Conservation (phyloP, 139 green algal species). For the Eudorina sp. region DNA sequence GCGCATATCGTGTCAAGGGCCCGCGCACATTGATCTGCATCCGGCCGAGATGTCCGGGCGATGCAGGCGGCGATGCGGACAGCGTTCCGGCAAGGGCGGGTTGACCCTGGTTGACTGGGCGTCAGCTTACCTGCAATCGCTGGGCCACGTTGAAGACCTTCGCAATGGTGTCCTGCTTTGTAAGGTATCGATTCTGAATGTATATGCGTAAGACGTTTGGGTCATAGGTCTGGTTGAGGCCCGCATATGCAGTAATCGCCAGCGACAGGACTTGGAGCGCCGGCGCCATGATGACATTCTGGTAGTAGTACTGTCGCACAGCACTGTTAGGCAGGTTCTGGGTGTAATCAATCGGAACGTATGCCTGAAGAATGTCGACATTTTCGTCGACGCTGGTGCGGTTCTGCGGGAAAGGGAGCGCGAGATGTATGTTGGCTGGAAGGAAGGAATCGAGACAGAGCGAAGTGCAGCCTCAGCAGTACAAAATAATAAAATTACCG, state of each 20-base stretch:
- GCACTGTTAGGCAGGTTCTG: not conserved
- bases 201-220: not conserved
- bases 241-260: not conserved
- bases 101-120: no score
- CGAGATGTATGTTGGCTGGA: no score
- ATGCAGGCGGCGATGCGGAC: no score
- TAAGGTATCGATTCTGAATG: not conserved
- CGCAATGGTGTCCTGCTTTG: not conserved
- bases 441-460: no score
- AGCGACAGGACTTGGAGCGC: not conserved
- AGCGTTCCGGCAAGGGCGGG: no score
- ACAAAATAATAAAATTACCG: no score
- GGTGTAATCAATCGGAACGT: not conserved
- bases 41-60: no score
- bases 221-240: not conserved
- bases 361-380: slow-evolving; percentile 15
- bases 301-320: not conserved
- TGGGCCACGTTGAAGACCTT: slow-evolving; percentile 3
- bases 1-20: no score
- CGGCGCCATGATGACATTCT: not conserved
- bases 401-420: no score
- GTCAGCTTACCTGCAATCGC: not conserved
- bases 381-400: not conserved
- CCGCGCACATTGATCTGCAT: no score
- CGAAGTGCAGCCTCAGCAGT: no score